Evolutionary conservation across 257 asterid species (phyloP).

Genomic region (Solanum verrucosum): DNA sequence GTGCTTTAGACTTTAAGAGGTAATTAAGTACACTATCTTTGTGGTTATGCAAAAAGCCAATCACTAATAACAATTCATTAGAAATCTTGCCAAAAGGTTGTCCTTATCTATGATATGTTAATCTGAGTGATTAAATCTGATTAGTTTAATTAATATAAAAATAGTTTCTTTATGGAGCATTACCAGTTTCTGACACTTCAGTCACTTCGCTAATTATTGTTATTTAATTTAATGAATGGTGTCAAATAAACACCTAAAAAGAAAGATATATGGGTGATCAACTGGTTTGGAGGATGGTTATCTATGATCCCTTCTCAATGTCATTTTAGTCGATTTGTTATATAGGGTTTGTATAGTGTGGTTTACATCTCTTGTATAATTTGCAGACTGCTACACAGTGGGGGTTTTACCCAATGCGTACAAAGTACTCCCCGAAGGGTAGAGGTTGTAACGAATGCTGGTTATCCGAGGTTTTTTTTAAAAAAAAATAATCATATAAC

Average conservation of each 20-base stretch:
- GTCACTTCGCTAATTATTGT: neutral
- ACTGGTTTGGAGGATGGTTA: neutral
- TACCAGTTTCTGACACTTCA: neutral
- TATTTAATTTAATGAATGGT: neutral
- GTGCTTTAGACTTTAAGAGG: neutral
- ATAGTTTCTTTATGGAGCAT: neutral
- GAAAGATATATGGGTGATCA: neutral
- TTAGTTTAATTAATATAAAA: neutral
- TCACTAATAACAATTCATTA: neutral
- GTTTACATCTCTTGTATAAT: too few relatives aligned
- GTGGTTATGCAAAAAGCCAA: neutral
- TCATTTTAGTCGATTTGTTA: too few relatives aligned
- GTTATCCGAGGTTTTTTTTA: too few relatives aligned
- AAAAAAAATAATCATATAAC: neutral
- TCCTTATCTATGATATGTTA: neutral
- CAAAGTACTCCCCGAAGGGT: too few relatives aligned
- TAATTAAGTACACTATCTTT: neutral
- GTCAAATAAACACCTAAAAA: neutral
- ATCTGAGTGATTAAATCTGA: neutral
- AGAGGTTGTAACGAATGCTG: neutral
- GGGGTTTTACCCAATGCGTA: accelerated
- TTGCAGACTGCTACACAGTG: accelerated
- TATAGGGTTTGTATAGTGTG: neutral
- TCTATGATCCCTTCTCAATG: neutral
- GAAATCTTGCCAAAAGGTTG: neutral